phyloP scores from a whole-genome alignment of 139 green algal genomes.

The Pedinophyceae sp. region DNA sequence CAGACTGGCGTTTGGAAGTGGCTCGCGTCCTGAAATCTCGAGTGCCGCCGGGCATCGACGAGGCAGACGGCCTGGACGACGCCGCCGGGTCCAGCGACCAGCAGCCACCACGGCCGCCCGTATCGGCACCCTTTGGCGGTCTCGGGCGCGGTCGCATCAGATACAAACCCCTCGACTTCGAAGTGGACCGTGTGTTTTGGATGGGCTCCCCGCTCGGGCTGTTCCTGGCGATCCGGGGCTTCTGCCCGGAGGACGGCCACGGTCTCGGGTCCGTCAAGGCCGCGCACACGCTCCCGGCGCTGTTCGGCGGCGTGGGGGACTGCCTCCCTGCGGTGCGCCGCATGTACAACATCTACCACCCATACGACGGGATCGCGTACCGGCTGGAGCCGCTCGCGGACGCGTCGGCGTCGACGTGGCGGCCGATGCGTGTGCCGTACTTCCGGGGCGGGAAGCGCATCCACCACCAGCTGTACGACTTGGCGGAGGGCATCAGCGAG shows the following conservation, averaged over 20 bases:
- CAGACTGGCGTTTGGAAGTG: too few relatives aligned
- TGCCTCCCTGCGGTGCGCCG: conserved; percentile 31
- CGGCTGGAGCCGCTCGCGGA: not conserved
- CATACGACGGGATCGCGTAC: conserved; percentile 51
- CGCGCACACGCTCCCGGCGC: not conserved
- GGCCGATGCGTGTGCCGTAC: not conserved
- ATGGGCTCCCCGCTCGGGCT: conserved; percentile 29
- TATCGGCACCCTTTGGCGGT: too few relatives aligned
- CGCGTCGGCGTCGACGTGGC: not conserved
- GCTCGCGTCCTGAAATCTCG: too few relatives aligned
- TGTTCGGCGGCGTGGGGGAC: conserved; percentile 8
- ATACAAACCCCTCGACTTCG: not conserved
- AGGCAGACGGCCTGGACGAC: too few relatives aligned
- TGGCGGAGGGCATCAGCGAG: not conserved
- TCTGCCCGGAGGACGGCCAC: conserved; percentile 12
- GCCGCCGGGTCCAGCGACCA: too few relatives aligned
- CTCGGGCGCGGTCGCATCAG: too few relatives aligned
- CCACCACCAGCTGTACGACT: not conserved
- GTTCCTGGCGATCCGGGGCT: conserved; percentile 44
- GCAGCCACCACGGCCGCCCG: too few relatives aligned
- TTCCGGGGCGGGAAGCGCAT: not conserved
- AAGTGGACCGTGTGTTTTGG: not conserved
- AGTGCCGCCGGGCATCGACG: too few relatives aligned
- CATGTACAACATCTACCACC: conserved; percentile 57
- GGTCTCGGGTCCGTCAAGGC: not conserved